Evolutionary conservation across 2,329 filamentous ascomycete species (phyloP).

Genomic region (Diplodia corticola): DNA sequence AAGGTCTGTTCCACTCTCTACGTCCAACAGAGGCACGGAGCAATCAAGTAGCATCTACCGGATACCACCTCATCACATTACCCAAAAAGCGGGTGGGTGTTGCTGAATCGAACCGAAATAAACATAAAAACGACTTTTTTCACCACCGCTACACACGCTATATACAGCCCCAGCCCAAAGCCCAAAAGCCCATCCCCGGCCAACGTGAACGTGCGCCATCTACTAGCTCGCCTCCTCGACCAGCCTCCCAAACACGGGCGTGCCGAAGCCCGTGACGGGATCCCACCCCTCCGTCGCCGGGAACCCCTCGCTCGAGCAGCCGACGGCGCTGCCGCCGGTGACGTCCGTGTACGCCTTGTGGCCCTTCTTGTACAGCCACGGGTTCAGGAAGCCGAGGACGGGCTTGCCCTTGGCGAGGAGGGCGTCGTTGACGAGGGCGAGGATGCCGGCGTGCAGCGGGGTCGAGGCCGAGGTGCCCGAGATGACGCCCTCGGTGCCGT

Average conservation of each 20-base stretch:
- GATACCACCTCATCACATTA: no score
- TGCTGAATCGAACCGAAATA: no score
- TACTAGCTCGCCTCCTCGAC: constrained; percentile 31
- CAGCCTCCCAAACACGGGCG: constrained; percentile 45
- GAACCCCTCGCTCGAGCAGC: constrained; percentile 36
- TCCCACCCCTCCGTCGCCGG: constrained; percentile 50
- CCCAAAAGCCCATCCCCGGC: no score
- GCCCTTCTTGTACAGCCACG: constrained; percentile 40
- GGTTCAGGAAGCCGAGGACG: constrained; percentile 55
- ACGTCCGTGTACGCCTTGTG: constrained; percentile 44
- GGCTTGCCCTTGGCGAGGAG: constrained; percentile 48
- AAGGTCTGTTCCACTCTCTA: no score
- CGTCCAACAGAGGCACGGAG: no score
- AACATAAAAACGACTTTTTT: no score
- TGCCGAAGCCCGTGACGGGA: constrained; percentile 51
- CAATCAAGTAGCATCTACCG: no score
- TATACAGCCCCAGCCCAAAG: no score
- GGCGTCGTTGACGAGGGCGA: constrained; percentile 50
- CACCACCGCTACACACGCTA: no score
- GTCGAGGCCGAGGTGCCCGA: constrained; percentile 30
- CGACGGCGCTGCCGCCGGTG: constrained; percentile 35
- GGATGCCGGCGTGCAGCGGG: constrained; percentile 29
- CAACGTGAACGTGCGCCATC: no score
- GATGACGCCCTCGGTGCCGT: constrained; percentile 25
- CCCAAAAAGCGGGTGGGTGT: no score